phyloP scores from a whole-genome alignment of 1,284 basidiomycete genomes.

The Thecaphora frezii region DNA sequence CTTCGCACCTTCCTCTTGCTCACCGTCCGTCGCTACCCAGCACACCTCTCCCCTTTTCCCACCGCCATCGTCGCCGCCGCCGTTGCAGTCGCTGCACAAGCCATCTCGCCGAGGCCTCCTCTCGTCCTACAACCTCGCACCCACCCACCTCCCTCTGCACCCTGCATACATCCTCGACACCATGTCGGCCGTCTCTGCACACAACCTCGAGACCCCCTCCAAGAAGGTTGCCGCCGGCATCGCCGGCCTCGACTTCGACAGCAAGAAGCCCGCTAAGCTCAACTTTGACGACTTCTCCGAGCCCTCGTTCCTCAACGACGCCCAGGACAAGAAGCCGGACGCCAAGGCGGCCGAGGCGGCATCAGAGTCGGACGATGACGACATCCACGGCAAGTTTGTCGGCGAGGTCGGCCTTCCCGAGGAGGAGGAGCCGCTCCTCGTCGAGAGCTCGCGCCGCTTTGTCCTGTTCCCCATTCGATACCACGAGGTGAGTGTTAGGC shows the following conservation, averaged over 20 bases:
- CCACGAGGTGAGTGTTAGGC: conserved; percentile 52
- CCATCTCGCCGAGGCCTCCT: conserved; percentile 5
- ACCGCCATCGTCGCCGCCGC: conserved; percentile 7
- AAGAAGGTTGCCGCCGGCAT: conserved; percentile 56
- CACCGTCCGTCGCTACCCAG: background rate
- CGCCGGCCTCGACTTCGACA: conserved; percentile 54
- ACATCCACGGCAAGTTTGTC: conserved; percentile 52
- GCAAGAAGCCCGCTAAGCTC: conserved; percentile 40
- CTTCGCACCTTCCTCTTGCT: background rate
- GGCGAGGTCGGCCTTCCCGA: conserved; percentile 55
- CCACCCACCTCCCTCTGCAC: conserved; percentile 4
- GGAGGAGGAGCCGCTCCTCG: conserved; percentile 57
- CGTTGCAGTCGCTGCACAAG: conserved; percentile 1
- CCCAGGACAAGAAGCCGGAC: conserved; percentile 25
- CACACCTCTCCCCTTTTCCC: conserved; percentile 8
- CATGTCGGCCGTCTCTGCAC: conserved; percentile 41
- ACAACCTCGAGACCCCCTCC: conserved; percentile 52
- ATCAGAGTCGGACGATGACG: conserved; percentile 11
- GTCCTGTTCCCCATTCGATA: conserved; percentile 59
- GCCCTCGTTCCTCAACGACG: conserved; percentile 39
- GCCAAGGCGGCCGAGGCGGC: conserved; percentile 12
- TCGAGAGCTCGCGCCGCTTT: conserved; percentile 55
- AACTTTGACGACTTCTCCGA: conserved; percentile 34
- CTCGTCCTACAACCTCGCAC: conserved; percentile 1
- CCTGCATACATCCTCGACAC: conserved; percentile 1